phyloP scores from a whole-genome alignment of 768 basidiomycete species.

The Trametes punicea region DNA sequence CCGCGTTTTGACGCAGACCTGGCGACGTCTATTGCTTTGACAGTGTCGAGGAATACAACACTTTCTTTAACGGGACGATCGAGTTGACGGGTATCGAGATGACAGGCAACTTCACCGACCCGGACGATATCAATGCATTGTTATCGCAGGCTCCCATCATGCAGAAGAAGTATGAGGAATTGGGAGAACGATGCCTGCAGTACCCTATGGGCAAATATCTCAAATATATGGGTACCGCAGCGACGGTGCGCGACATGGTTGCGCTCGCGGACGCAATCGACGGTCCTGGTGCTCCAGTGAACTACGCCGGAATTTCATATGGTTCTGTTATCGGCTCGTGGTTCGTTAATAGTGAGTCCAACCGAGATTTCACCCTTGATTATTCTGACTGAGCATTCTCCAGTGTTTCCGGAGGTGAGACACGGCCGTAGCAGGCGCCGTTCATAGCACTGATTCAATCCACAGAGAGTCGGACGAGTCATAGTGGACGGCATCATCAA shows the following conservation, averaged over 20 bases:
- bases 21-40: slow-evolving; percentile 13
- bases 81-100: slow-evolving; percentile 9
- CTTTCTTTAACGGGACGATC: slow-evolving; percentile 13
- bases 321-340: slow-evolving; percentile 7
- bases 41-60: background rate
- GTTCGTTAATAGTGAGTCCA: slow-evolving; percentile 13
- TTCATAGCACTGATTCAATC: background rate
- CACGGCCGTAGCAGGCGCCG: too few species aligned
- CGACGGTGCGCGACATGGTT: slow-evolving; percentile 12
- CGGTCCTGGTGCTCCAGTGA: slow-evolving; percentile 2
- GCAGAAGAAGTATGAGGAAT: slow-evolving; percentile 11
- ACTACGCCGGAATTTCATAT: slow-evolving; percentile 13
- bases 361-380: too few species aligned
- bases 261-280: slow-evolving; percentile 18
- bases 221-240: slow-evolving; percentile 10
- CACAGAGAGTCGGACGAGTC: slow-evolving; percentile 13
- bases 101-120: slow-evolving; percentile 9
- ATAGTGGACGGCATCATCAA: slow-evolving; percentile 13
- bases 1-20: background rate
- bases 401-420: slow-evolving; percentile 16
- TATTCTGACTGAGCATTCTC: background rate
- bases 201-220: background rate
- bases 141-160: slow-evolving; percentile 7
- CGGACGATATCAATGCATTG: slow-evolving; percentile 4
- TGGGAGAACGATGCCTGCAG: slow-evolving; percentile 6